Percentiles rank a stretch among this genome's conserved stretches.
Evolutionary conservation across 75 land plant species (phyloP).

Genomic region (Pinus tabuliformis): DNA sequence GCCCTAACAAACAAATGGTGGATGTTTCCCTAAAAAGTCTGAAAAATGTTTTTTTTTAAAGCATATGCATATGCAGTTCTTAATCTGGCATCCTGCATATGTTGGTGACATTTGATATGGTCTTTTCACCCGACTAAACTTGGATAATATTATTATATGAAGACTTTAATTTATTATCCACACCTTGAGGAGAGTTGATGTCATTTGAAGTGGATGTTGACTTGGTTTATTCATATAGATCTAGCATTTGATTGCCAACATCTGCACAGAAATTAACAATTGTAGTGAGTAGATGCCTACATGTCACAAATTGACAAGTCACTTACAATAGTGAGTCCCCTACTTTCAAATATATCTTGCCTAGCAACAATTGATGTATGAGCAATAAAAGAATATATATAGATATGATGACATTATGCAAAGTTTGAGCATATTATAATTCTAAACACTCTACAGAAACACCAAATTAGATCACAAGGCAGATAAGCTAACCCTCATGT

Average conservation of each 20-base stretch:
- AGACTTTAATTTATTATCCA: not conserved
- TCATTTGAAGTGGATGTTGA: conserved; percentile 4
- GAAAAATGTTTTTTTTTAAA: too few species aligned
- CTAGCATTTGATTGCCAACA: conserved; percentile 48
- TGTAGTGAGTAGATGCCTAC: too few species aligned
- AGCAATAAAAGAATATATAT: not conserved
- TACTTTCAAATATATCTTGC: not conserved
- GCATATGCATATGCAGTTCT: too few species aligned
- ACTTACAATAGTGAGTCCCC: not conserved
- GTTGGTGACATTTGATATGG: not conserved
- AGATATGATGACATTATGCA: not conserved
- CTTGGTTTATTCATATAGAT: conserved; percentile 29
- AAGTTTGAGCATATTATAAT: not conserved
- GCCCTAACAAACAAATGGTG: not conserved
- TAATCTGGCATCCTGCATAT: too few species aligned
- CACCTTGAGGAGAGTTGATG: not conserved
- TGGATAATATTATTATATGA: not conserved
- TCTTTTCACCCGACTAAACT: not conserved
- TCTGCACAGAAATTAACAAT: conserved; percentile 15
- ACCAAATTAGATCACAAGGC: too few species aligned
- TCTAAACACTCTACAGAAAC: not conserved
- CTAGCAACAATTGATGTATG: not conserved
- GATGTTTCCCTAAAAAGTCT: too few species aligned
- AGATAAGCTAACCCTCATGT: too few species aligned
- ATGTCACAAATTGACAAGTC: not conserved